phyloP scores from a whole-genome alignment of 768 basidiomycete genomes.

The Tylopilus intermedius region DNA sequence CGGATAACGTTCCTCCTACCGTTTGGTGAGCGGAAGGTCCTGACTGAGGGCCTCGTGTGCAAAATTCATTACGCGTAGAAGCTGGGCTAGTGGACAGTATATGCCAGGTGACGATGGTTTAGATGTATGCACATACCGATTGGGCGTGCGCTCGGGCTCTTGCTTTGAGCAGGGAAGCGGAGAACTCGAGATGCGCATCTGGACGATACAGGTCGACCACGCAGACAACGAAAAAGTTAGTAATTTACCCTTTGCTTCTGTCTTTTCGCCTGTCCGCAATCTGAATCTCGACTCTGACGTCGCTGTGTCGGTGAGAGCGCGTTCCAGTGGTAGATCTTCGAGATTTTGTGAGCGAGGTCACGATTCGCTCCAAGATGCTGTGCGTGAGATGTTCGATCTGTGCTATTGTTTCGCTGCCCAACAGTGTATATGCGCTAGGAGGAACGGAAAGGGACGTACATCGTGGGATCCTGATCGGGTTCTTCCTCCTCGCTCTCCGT shows the following conservation, averaged over 20 bases:
- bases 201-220: neutral
- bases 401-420: slow-evolving; percentile 21
- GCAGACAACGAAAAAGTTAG: neutral
- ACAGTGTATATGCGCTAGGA: slow-evolving; percentile 1
- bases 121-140: slow-evolving; percentile 33
- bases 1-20: slow-evolving; percentile 35
- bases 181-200: slow-evolving; percentile 24
- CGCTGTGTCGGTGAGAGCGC: slow-evolving; percentile 5
- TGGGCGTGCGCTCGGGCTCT: slow-evolving; percentile 34
- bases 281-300: slow-evolving; percentile 30
- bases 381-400: slow-evolving; percentile 29
- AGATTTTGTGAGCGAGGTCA: slow-evolving; percentile 11
- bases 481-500: slow-evolving; percentile 15
- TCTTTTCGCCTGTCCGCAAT: slow-evolving; percentile 36
- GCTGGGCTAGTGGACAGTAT: slow-evolving; percentile 46
- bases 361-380: slow-evolving; percentile 31
- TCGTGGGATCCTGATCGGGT: neutral
- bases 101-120: neutral
- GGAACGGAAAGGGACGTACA: slow-evolving; percentile 3
- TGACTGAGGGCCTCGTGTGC: slow-evolving; percentile 62
- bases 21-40: slow-evolving; percentile 57
- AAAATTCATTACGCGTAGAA: slow-evolving; percentile 61
- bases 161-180: slow-evolving; percentile 35
- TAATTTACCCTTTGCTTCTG: slow-evolving; percentile 25
- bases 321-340: neutral